Conservation (phyloP, 768 basidiomycete species). For the Rubroboletus satanas region DNA sequence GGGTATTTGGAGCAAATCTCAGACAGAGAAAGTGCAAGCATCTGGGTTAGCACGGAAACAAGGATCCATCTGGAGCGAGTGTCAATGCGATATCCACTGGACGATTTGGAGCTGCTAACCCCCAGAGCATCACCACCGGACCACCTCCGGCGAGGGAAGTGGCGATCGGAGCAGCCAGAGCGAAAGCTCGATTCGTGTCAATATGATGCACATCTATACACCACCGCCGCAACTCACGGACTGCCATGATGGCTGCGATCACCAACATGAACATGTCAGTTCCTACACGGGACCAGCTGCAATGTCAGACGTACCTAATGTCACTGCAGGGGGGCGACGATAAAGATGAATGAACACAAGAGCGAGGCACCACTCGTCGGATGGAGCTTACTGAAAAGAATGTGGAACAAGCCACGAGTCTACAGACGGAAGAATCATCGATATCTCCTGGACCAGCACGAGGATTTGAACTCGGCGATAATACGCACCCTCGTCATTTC, state of each 20-base stretch:
- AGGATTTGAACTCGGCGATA: background rate
- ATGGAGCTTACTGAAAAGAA: constrained; percentile 47
- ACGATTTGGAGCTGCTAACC: constrained; percentile 31
- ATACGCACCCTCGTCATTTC: constrained; percentile 48
- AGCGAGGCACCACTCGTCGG: background rate
- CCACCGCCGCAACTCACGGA: constrained; percentile 43
- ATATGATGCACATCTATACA: background rate
- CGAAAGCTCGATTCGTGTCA: constrained; percentile 42
- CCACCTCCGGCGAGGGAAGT: constrained; percentile 54
- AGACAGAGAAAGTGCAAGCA: constrained; percentile 50
- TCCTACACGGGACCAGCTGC: background rate
- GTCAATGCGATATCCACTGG: background rate
- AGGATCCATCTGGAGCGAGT: constrained; percentile 42
- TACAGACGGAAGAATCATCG: constrained; percentile 15
- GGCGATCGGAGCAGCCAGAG: constrained; percentile 52
- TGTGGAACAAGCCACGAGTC: constrained; percentile 50
- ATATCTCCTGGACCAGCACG: background rate
- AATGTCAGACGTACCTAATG: constrained; percentile 37
- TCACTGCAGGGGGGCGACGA: constrained; percentile 34
- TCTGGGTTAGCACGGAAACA: constrained; percentile 45
- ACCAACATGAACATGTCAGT: constrained; percentile 2
- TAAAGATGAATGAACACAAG: background rate
- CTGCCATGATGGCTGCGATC: constrained; percentile 52
- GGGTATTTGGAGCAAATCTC: constrained; percentile 61
- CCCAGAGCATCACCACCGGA: constrained; percentile 57